These are phyloP conservation scores for Citrus mangshanensis DNA, from an alignment of 345 rosid genomes.

Conservation along the genomic window DNA sequence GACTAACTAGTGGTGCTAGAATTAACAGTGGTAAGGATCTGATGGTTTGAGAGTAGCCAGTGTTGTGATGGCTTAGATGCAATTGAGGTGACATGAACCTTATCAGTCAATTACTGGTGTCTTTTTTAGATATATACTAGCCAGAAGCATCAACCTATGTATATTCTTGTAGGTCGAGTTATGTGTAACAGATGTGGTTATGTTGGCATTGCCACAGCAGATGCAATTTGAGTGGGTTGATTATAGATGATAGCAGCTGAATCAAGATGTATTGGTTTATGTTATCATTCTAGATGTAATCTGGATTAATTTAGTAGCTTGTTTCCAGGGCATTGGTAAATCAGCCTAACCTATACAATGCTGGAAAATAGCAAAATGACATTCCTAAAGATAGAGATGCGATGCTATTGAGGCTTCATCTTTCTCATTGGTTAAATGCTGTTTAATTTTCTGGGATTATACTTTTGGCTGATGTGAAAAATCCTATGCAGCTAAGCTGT, in stretches of 20 bases:
- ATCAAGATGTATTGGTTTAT: background rate
- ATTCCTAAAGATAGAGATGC: background rate
- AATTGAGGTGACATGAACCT: background rate
- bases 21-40: background rate
- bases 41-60: background rate
- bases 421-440: too few species aligned
- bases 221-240: background rate
- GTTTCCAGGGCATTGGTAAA: background rate
- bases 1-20: background rate
- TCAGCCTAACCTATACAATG: background rate
- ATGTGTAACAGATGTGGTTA: background rate
- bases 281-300: background rate
- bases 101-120: background rate
- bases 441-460: background rate
- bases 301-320: background rate
- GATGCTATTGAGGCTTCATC: too few species aligned
- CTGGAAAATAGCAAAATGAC: background rate
- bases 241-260: background rate
- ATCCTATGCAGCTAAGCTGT: background rate
- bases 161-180: background rate
- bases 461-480: background rate
- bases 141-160: background rate
- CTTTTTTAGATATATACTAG: background rate
- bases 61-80: background rate
- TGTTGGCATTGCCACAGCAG: background rate